Percentiles rank a stretch among this genome's conserved stretches.
Conservation (phyloP, 75 land plant species). For the Pinus tabuliformis region DNA sequence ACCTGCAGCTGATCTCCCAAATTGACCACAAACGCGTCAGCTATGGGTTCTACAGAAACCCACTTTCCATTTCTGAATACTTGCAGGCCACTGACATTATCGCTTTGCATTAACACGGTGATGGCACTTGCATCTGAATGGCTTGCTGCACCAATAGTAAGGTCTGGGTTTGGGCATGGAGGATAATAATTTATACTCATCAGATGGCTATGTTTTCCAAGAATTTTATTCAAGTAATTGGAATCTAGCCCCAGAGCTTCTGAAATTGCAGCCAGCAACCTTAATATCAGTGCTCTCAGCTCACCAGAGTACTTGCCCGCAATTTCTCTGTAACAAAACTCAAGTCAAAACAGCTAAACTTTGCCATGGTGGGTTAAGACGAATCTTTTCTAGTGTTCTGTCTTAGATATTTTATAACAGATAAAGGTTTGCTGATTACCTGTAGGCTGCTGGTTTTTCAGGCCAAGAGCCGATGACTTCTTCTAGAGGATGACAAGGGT, state of each 20-base stretch:
- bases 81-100: slow-evolving; percentile 51
- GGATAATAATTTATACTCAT: slow-evolving; percentile 68
- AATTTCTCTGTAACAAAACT: slow-evolving; percentile 14
- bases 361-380: no score
- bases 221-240: slow-evolving; percentile 24
- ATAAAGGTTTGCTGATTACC: no score
- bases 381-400: no score
- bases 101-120: slow-evolving; percentile 59
- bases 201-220: slow-evolving; percentile 45
- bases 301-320: slow-evolving; percentile 29
- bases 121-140: slow-evolving; percentile 59
- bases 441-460: no score
- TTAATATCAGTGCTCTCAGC: slow-evolving; percentile 14
- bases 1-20: neutral
- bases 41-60: slow-evolving; percentile 22
- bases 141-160: slow-evolving; percentile 48
- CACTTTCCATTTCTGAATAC: slow-evolving; percentile 35
- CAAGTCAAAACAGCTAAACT: no score
- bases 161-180: slow-evolving; percentile 69
- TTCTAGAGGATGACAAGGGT: no score
- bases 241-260: slow-evolving; percentile 48
- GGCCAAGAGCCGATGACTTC: no score
- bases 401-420: no score
- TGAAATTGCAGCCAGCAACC: slow-evolving; percentile 37
- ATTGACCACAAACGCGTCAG: neutral